Conservation (phyloP, 2,329 filamentous ascomycete species). For the Colletotrichum sp. region DNA sequence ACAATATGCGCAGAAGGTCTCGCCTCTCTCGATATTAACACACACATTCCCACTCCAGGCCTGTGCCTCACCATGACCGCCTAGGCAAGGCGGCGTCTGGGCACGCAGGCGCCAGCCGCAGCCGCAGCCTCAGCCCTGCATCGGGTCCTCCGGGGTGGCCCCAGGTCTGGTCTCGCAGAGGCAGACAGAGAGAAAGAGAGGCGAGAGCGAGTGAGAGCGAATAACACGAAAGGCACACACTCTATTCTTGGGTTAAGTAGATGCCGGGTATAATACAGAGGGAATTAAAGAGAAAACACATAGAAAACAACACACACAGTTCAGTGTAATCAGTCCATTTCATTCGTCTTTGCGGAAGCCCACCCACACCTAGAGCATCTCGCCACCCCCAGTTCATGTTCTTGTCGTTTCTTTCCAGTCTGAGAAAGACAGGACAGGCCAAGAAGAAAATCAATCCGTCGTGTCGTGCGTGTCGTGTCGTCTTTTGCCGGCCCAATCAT, state of each 20-base stretch:
- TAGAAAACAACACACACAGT: not conserved
- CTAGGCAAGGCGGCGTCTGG: not conserved
- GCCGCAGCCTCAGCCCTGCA: not conserved
- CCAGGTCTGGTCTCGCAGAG: not conserved
- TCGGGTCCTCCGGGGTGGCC: not conserved
- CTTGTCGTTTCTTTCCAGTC: not conserved
- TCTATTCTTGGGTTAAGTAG: constrained; percentile 17
- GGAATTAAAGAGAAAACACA: not conserved
- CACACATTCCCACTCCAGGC: not conserved
- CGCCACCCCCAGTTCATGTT: not conserved
- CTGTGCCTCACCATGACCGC: not conserved
- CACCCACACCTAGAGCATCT: not conserved
- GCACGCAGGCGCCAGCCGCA: not conserved
- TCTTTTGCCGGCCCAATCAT: not conserved
- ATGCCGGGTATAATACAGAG: constrained; percentile 19
- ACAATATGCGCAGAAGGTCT: not conserved
- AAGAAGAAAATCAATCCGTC: not conserved
- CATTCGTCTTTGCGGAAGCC: not conserved
- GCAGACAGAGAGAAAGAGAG: not conserved
- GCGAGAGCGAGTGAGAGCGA: not conserved
- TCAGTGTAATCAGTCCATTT: not conserved
- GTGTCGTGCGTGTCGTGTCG: not conserved
- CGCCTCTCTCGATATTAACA: not conserved
- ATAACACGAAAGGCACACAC: not conserved
- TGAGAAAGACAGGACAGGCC: not conserved